Base-by-base conservation (phyloP, 1,139 yeast genomes). In the Magnusiomyces clavatus region DNA sequence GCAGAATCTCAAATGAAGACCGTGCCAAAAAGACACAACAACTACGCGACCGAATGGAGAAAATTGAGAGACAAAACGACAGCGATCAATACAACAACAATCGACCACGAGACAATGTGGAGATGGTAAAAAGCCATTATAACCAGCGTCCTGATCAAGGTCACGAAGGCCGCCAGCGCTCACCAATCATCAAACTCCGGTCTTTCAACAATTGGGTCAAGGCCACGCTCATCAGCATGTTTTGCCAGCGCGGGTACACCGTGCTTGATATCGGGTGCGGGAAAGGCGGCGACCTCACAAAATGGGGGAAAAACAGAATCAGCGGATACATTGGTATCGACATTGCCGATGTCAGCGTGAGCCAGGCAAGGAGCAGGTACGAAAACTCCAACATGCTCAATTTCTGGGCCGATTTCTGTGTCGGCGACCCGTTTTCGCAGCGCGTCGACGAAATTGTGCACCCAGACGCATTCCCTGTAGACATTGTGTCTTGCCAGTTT, bases 261-360 rank as follows among this genome's bases (percentile, higher is more conserved):
- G 87, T 86, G 1, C 71, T 92, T 41, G 99, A 92, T 64, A 69
- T 92, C 52, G 96, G 97, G 20, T 92, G 98, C 69, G 99, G 99
- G 14, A 94, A 92, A 67, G 99, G 99, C 46, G 99, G 99, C 17
- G 99, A 92, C 69, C 71, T 94, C 62, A 80, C 86, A 62, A 92
- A 92, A 68, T 90, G 96, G 82, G 86, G 82, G 52, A 81, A 81
- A 61, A 84, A 87, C 1, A 74, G 78, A 12, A 78, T 87, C 2
- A 77, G 80, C 35, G 92, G 89, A 54, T 86, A 86, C 60, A 81
- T 90, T 50, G 98, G 98, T 1, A 77, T 92, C 41, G 99, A 92
- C 68, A 83, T 94, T 50, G 90, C 97, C 19, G 95, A 90, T 65
- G 83, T 85, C 1, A 86, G 96, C 6, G 81, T 92, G 45, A 74